Base-by-base conservation (phyloP, 2,329 filamentous ascomycete genomes). In the Clonostachys rosea region DNA sequence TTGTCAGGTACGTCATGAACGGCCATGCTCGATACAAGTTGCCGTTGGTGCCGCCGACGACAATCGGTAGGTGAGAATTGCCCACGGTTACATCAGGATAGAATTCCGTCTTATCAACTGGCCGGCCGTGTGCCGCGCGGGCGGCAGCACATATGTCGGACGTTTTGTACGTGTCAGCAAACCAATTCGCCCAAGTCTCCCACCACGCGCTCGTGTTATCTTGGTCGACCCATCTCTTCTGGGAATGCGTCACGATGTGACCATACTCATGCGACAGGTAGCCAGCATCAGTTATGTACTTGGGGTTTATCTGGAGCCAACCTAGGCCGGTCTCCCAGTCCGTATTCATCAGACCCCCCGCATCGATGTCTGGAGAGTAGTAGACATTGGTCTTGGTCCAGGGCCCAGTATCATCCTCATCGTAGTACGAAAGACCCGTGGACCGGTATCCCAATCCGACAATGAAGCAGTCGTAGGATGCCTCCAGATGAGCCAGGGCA, bases 21-120 rank as follows among this genome's bases (percentile, higher is more conserved):
- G 74, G 74, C 71, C 72, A 78, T 4, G 73, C 69, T 50, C 76
- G 63, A 59, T 78, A 77, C 54, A 76, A 71, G 57, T 78, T 78
- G 14, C 68, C 73, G 3, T 61, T 59, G 34, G 59, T 55, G 0
- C 53, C 49, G 0, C 66, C 73, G 42, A 77, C 74, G 4, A 77
- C 71, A 5, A 78, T 62, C 20, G 73, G 68, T 49, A 74, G 72
- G 56, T 63, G 68, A 5, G 71, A 70, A 50, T 75, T 66, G 0
- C 69, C 62, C 6, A 77, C 68, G 14, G 71, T 62, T 52, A 73
- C 75, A 34, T 59, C 58, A 0, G 73, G 59, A 18, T 73, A 62
- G 37, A 75, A 70, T 5, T 70, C 53, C 1, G 70, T 68, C n/a
- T 60, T 54, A 4, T 62, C 63, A 9, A 55, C 54, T 2, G 60